phyloP scores from a whole-genome alignment of 352 stramenopile species.

The Globisporangium emineosum region DNA sequence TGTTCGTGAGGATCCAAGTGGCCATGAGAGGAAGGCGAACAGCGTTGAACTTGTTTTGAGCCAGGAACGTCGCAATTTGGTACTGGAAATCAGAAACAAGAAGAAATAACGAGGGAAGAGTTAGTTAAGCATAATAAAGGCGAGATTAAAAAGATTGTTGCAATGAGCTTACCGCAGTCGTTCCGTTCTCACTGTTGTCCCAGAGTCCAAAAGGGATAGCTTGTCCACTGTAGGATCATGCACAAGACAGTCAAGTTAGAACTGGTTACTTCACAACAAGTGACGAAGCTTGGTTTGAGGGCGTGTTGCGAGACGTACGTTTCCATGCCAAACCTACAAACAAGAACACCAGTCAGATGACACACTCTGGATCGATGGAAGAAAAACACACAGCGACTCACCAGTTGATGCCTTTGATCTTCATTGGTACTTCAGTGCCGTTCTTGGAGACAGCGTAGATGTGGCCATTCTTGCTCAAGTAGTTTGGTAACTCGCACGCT shows the following conservation, averaged over 20 bases:
- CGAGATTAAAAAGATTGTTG: too few species aligned
- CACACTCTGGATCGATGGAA: neutral
- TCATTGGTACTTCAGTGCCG: slow-evolving; percentile 46
- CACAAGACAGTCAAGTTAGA: neutral
- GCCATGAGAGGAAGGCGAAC: slow-evolving; percentile 68
- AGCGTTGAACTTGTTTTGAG: slow-evolving; percentile 74
- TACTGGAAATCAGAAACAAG: slow-evolving; percentile 25
- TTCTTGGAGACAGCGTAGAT: slow-evolving; percentile 57
- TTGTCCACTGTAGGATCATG: slow-evolving; percentile 24
- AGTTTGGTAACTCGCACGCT: slow-evolving; percentile 62
- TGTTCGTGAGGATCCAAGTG: slow-evolving; percentile 58
- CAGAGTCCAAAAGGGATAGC: slow-evolving; percentile 73
- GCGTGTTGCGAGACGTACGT: slow-evolving; percentile 27
- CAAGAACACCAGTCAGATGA: neutral
- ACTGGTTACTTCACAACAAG: neutral
- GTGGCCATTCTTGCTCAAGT: slow-evolving; percentile 64
- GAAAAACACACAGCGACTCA: neutral
- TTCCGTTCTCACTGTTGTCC: slow-evolving; percentile 69
- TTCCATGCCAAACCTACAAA: slow-evolving; percentile 52
- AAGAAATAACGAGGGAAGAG: too few species aligned
- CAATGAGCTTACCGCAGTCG: slow-evolving; percentile 40
- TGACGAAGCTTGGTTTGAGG: neutral
- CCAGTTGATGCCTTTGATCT: slow-evolving; percentile 83
- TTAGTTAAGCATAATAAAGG: too few species aligned
- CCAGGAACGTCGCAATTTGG: slow-evolving; percentile 61